phyloP scores from a whole-genome alignment of 1,139 yeast genomes.

The Blastobotrys illinoisensis region DNA sequence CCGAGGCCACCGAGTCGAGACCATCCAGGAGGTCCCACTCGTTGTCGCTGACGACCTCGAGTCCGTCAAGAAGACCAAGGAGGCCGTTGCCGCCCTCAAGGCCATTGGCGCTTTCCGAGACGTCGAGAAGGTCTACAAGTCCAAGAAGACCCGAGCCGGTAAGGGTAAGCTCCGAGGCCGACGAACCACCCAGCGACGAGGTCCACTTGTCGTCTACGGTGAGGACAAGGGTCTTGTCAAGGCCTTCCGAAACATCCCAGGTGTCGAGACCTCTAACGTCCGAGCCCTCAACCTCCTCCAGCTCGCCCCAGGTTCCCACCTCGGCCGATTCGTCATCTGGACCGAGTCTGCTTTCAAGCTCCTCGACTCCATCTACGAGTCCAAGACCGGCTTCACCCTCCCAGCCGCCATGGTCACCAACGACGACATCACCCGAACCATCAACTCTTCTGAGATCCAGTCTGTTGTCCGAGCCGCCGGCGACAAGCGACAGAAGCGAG shows the following conservation, averaged over 20 bases:
- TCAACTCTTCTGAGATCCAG: slow-evolving; percentile 99
- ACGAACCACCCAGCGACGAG: slow-evolving; percentile 99
- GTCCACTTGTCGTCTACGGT: slow-evolving; percentile 98
- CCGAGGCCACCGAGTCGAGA: slow-evolving; percentile 99
- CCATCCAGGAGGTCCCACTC: slow-evolving; percentile 97
- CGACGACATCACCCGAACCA: slow-evolving; percentile 94
- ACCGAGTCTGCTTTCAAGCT: slow-evolving; percentile 97
- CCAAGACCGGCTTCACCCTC: slow-evolving; percentile 87
- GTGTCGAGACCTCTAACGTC: slow-evolving; percentile 97
- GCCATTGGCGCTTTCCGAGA: slow-evolving; percentile 99
- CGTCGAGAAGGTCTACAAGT: slow-evolving; percentile 95
- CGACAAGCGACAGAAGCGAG: slow-evolving; percentile 87
- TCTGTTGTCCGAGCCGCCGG: slow-evolving; percentile 97
- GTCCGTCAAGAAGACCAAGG: slow-evolving; percentile 94
- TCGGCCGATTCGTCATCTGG: slow-evolving; percentile 99
- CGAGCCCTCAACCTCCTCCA: slow-evolving; percentile 92
- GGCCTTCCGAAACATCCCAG: slow-evolving; percentile 99
- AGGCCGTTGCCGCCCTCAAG: slow-evolving; percentile 97
- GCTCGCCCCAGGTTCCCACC: slow-evolving; percentile 99
- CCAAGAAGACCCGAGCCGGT: slow-evolving; percentile 99
- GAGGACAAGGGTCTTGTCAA: slow-evolving; percentile 96
- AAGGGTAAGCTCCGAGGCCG: slow-evolving; percentile 99
- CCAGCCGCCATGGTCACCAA: slow-evolving; percentile 93
- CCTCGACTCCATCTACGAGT: slow-evolving; percentile 96
- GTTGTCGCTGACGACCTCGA: slow-evolving; percentile 94